A percentile compares a stretch with the other conserved stretches of the same genome.
These are phyloP conservation scores for Leccinum uliginosum DNA, from an alignment of 768 basidiomycete genomes.

Conservation along the genomic window DNA sequence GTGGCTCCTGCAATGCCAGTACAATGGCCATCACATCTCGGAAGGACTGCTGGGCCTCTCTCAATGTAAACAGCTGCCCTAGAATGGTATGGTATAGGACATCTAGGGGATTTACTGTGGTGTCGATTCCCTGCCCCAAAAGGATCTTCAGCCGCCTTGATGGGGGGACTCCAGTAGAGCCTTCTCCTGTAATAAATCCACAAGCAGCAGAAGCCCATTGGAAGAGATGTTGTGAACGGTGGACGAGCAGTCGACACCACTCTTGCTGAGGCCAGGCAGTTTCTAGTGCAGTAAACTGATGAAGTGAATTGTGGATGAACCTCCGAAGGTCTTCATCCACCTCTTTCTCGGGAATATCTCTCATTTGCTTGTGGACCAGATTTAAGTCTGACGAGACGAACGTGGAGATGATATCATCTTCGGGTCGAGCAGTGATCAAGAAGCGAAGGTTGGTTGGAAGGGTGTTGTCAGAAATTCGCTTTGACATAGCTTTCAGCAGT, in stretches of 20 bases:
- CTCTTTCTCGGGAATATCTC: fast-evolving
- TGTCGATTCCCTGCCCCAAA: neutral
- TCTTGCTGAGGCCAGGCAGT: neutral
- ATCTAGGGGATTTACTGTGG: neutral
- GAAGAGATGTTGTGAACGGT: neutral
- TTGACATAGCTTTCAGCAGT: neutral
- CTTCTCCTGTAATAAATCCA: neutral
- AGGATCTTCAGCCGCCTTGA: neutral
- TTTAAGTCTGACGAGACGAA: fast-evolving
- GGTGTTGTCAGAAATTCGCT: neutral
- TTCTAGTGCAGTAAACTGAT: fast-evolving
- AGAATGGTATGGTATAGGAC: neutral
- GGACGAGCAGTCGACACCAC: neutral
- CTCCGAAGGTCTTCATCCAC: neutral
- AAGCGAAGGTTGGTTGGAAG: neutral
- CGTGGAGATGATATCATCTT: neutral
- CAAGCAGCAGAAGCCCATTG: neutral
- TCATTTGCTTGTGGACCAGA: neutral
- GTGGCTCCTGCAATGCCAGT: neutral
- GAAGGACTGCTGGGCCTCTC: neutral
- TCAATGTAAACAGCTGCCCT: neutral
- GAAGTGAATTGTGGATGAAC: neutral
- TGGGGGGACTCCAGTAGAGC: fast-evolving
- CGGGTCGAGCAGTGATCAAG: too few relatives aligned
- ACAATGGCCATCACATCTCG: neutral